Evolutionary conservation across 208 protist genomes (phyloP).

Genomic region (Leishmania braziliensis): DNA sequence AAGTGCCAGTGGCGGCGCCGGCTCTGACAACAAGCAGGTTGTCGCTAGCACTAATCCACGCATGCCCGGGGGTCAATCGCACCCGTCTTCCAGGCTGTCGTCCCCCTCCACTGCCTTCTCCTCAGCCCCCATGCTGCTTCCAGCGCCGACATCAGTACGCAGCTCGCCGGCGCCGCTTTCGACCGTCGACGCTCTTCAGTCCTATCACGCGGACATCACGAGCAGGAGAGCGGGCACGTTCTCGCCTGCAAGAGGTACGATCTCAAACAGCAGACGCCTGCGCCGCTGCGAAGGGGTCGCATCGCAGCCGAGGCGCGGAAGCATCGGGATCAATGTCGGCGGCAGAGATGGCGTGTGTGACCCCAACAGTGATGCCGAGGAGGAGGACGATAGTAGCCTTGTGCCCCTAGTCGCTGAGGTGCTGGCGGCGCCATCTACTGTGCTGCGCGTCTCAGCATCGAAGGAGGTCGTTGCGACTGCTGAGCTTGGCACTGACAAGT

Average conservation of each 20-base stretch:
- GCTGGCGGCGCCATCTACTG: slow-evolving; percentile 1
- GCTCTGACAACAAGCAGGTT: background rate
- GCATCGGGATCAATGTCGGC: background rate
- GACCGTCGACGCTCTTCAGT: background rate
- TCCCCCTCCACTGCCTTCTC: background rate
- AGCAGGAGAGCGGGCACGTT: background rate
- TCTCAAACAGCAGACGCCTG: background rate
- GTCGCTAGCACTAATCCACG: background rate
- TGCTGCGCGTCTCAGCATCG: background rate
- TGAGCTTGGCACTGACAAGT: background rate
- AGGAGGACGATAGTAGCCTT: slow-evolving; percentile 14
- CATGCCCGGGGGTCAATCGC: background rate
- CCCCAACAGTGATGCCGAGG: background rate
- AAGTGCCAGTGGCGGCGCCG: background rate
- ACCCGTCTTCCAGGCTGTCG: background rate
- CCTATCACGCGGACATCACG: background rate
- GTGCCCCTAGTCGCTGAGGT: slow-evolving; percentile 28
- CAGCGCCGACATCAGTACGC: background rate
- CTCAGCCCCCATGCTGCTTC: background rate
- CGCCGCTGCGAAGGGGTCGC: background rate
- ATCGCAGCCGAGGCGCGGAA: background rate
- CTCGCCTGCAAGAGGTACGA: background rate
- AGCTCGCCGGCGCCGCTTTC: background rate
- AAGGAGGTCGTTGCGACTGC: background rate
- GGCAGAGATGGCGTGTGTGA: background rate